Conservation (phyloP, 306 rosid genomes). For the Quercus suber region DNA sequence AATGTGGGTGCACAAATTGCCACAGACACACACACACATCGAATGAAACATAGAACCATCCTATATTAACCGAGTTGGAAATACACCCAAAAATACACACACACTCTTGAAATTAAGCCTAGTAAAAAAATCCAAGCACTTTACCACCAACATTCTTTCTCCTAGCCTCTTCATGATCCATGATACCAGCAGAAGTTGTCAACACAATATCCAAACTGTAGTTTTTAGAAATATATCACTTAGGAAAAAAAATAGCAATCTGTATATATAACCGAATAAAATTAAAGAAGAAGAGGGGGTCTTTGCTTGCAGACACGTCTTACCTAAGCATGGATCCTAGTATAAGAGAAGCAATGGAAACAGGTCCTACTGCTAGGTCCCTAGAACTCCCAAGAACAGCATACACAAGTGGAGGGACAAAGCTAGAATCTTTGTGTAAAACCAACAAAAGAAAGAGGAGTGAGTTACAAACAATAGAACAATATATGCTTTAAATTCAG, state of each 20-base stretch:
- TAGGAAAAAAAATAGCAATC: not conserved
- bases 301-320: constrained; percentile 68
- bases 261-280: too few species aligned
- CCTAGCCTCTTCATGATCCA: constrained; percentile 66
- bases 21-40: not conserved
- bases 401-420: constrained; percentile 91
- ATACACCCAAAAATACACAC: constrained; percentile 2
- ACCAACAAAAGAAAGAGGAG: too few species aligned
- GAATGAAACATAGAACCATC: constrained; percentile 4
- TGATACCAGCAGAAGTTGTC: constrained; percentile 59
- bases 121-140: constrained; percentile 63
- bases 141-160: constrained; percentile 62
- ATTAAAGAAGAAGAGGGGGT: constrained; percentile 35
- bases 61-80: constrained; percentile 5
- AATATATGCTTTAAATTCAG: too few species aligned
- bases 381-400: constrained; percentile 93
- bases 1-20: not conserved
- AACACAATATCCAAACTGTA: constrained; percentile 55
- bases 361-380: constrained; percentile 96
- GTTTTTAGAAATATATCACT: not conserved
- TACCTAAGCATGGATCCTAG: constrained; percentile 81
- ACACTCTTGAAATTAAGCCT: not conserved
- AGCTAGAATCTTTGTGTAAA: constrained; percentile 70
- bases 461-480: not conserved
- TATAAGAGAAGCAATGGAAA: constrained; percentile 90